Conservation (phyloP, 73 alveolate species). For the Tetrahymena borealis region DNA sequence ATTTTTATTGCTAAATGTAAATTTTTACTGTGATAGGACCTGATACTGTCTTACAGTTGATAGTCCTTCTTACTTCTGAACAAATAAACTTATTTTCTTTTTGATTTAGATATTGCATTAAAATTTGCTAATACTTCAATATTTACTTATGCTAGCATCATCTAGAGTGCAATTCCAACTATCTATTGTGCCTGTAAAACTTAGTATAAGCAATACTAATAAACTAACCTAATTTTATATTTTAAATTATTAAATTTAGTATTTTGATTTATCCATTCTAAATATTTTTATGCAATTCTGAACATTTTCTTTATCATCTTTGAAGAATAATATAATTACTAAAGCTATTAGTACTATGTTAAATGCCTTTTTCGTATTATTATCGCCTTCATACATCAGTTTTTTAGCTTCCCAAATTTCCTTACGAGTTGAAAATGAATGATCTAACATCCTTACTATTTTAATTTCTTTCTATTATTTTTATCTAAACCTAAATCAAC, state of each 20-base stretch:
- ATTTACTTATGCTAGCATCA: constrained; percentile 11
- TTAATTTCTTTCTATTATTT: no score
- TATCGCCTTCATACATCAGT: constrained; percentile 19
- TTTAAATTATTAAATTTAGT: no score
- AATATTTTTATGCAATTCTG: no score
- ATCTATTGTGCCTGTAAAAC: constrained; percentile 30
- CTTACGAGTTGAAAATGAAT: background rate
- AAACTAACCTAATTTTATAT: constrained; percentile 9
- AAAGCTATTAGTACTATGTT: constrained; percentile 3
- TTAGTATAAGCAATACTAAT: constrained; percentile 2
- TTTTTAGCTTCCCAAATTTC: constrained; percentile 38
- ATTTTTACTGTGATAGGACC: constrained; percentile 52
- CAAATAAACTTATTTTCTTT: constrained; percentile 23
- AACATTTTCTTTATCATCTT: no score
- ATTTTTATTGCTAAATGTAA: constrained; percentile 23
- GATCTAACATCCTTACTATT: background rate
- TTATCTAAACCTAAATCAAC: no score
- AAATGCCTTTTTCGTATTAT: constrained; percentile 3
- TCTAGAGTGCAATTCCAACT: constrained; percentile 50
- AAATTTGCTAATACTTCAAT: no score
- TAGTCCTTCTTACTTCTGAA: constrained; percentile 23
- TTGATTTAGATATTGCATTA: background rate
- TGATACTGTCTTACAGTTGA: constrained; percentile 37
- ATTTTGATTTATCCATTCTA: no score
- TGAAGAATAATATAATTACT: background rate